Evolutionary conservation across 768 basidiomycete species (phyloP).

Genomic region (Lentinula guzmanii): DNA sequence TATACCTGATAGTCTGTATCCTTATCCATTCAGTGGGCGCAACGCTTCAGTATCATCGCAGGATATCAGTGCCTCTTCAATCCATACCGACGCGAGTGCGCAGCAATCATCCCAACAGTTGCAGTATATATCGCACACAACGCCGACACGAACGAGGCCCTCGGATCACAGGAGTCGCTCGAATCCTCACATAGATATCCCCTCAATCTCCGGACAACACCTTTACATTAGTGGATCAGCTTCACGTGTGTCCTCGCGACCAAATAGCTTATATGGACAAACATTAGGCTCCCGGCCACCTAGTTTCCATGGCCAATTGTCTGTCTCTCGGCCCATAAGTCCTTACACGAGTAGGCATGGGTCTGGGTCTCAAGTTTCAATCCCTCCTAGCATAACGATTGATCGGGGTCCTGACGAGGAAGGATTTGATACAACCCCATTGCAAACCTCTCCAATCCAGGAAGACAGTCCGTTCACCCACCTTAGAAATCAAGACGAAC

Average conservation of each 20-base stretch:
- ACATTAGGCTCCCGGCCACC: neutral
- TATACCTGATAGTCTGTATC: neutral
- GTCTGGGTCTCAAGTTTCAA: neutral
- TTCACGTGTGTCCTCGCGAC: neutral
- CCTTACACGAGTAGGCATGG: neutral
- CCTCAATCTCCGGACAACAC: neutral
- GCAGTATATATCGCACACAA: neutral
- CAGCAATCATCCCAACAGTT: neutral
- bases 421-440: neutral
- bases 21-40: neutral
- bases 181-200: slow-evolving; percentile 1
- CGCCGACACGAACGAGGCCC: neutral
- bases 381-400: neutral
- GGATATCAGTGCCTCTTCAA: neutral
- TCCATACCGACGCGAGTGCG: neutral
- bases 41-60: neutral
- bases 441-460: neutral
- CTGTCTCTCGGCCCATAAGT: neutral
- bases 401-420: neutral
- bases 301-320: neutral
- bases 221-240: neutral
- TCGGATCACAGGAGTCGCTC: neutral
- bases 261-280: neutral
- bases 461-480: neutral
- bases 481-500: neutral